Conservation (phyloP, 805 yeast species). For the Komagataella ulmi region DNA sequence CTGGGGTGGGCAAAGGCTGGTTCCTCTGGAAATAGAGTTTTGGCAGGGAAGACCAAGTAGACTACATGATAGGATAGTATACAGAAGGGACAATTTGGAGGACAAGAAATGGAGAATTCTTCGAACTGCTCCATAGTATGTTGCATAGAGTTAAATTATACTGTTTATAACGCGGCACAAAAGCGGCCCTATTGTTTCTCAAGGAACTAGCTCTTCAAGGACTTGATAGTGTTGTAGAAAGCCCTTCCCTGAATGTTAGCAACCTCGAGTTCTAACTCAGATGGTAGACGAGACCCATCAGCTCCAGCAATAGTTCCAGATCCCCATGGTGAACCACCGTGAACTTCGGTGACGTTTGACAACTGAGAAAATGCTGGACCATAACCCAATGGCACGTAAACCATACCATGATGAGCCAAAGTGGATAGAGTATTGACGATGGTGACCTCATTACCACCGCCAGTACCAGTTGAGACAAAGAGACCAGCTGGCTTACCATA, state of each 20-base stretch:
- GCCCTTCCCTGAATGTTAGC: conserved; percentile 57
- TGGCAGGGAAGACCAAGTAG: conserved; percentile 95
- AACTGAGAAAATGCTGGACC: conserved; percentile 40
- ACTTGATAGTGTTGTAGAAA: conserved; percentile 27
- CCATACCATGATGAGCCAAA: conserved; percentile 70
- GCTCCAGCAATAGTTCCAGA: conserved; percentile 71
- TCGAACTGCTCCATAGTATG: conserved; percentile 53
- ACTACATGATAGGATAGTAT: conserved; percentile 79
- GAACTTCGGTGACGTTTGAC: conserved; percentile 45
- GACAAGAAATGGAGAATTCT: conserved; percentile 45
- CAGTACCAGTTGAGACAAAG: conserved; percentile 66
- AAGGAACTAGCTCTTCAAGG: conserved; percentile 9
- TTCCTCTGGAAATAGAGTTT: conserved; percentile 85
- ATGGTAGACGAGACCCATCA: conserved; percentile 63
- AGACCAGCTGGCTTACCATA: conserved; percentile 64
- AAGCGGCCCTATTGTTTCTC: conserved; percentile 7
- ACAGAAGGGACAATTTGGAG: conserved; percentile 35
- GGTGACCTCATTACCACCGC: conserved; percentile 78
- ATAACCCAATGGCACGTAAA: conserved; percentile 71
- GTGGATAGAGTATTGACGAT: conserved; percentile 48
- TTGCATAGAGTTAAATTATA: conserved; percentile 4
- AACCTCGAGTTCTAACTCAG: conserved; percentile 46
- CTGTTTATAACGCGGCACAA: conserved; percentile 1
- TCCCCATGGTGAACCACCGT: conserved; percentile 82
- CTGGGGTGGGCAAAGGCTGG: conserved; percentile 91